Conservation (phyloP, 306 rosid species). For the Acacia crassicarpa region DNA sequence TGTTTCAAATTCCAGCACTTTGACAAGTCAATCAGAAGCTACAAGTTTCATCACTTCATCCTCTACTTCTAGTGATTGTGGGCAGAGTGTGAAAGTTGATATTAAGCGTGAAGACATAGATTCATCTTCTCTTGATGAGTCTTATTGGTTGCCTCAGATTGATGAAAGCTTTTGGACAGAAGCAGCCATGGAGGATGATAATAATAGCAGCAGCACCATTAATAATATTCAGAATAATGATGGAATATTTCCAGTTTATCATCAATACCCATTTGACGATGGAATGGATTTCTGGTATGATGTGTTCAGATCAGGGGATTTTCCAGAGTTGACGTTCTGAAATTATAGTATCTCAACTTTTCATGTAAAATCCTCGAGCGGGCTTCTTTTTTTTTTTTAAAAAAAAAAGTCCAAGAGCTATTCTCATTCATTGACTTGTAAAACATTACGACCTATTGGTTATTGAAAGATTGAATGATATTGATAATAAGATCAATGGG, state of each 20-base stretch:
- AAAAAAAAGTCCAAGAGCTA: constrained; percentile 8
- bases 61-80: constrained; percentile 34
- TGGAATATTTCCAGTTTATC: constrained; percentile 29
- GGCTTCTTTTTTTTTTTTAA: too few species aligned
- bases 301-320: constrained; percentile 57
- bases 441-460: neutral
- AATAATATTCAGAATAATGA: neutral
- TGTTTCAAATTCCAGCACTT: constrained; percentile 40
- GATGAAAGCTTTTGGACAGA: constrained; percentile 65
- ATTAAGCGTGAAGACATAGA: constrained; percentile 47
- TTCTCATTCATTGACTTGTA: constrained; percentile 9
- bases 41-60: constrained; percentile 26
- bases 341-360: neutral
- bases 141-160: constrained; percentile 41
- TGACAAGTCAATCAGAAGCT: constrained; percentile 41
- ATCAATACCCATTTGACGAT: constrained; percentile 44
- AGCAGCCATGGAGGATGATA: constrained; percentile 42
- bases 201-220: neutral
- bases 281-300: constrained; percentile 88
- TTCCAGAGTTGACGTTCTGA: constrained; percentile 60
- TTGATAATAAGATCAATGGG: neutral
- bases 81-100: neutral
- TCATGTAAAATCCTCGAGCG: neutral
- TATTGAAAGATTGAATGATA: neutral
- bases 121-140: constrained; percentile 31